These are phyloP conservation scores for Elongisporangium undulatum DNA, from an alignment of 352 stramenopile species.

Conservation along the genomic window DNA sequence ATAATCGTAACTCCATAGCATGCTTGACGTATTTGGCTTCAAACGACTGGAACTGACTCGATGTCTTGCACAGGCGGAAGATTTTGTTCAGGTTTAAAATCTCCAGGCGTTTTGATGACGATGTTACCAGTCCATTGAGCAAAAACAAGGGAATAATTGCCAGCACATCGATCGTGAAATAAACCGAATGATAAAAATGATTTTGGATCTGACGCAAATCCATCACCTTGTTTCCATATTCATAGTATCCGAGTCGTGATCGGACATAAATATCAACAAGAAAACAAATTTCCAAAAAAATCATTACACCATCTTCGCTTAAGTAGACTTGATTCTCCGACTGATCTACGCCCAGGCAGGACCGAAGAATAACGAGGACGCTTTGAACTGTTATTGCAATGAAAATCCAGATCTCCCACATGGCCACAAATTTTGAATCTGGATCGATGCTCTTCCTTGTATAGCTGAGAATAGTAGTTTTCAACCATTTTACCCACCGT, in stretches of 20 bases:
- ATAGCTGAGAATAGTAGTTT: background rate
- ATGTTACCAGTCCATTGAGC: conserved; percentile 26
- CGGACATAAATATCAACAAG: conserved; percentile 48
- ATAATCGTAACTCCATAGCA: conserved; percentile 39
- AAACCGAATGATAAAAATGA: conserved; percentile 33
- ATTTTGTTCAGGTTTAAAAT: conserved; percentile 57
- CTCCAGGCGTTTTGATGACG: conserved; percentile 15
- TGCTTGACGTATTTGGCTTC: conserved; percentile 51
- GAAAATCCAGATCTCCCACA: conserved; percentile 51
- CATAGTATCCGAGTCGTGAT: conserved; percentile 49
- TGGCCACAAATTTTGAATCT: conserved; percentile 32
- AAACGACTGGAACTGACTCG: conserved; percentile 37
- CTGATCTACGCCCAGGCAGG: conserved; percentile 32
- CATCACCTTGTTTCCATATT: conserved; percentile 68
- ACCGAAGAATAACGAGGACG: conserved; percentile 39
- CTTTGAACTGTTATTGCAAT: conserved; percentile 32
- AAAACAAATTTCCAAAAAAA: conserved; percentile 39
- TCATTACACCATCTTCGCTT: conserved; percentile 18
- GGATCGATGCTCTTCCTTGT: conserved; percentile 33
- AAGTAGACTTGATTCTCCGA: conserved; percentile 2
- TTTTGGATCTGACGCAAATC: conserved; percentile 27
- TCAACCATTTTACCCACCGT: background rate
- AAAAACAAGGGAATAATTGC: conserved; percentile 37
- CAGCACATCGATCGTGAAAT: conserved; percentile 39
- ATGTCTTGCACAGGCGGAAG: conserved; percentile 41